Evolutionary conservation across 768 basidiomycete genomes (phyloP).

Genomic region (Phaeotremella skinneri): DNA sequence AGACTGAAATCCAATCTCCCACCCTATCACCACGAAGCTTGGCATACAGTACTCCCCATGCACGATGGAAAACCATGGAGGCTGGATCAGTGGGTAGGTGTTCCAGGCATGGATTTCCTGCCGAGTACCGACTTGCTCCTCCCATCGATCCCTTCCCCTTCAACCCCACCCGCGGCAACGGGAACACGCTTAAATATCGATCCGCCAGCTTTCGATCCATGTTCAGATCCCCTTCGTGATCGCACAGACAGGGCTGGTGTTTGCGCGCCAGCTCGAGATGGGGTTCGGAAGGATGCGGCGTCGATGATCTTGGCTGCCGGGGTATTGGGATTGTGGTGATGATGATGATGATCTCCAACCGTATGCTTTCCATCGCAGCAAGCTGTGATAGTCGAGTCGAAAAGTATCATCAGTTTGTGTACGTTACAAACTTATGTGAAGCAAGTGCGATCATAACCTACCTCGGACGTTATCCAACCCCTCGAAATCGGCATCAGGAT

Average conservation of each 20-base stretch:
- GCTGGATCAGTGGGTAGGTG: neutral
- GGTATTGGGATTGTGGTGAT: conserved; percentile 20
- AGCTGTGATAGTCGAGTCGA: no score
- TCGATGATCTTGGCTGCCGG: neutral
- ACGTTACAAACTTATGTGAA: neutral
- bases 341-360: conserved; percentile 41
- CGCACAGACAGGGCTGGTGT: neutral
- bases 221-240: conserved; percentile 1
- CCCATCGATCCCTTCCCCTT: neutral
- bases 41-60: no score
- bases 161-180: neutral
- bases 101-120: neutral
- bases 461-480: conserved; percentile 90
- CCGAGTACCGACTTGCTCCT: neutral
- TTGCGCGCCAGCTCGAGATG: neutral
- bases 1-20: no score
- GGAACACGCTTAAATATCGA: conserved; percentile 1
- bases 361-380: conserved; percentile 49
- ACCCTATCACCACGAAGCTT: no score
- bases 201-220: neutral
- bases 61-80: no score
- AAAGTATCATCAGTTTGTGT: neutral
- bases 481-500: conserved; percentile 70
- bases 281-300: neutral
- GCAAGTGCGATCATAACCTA: conserved; percentile 19